Base-by-base conservation (phyloP, 345 rosid genomes). In the Toxicodendron radicans region DNA sequence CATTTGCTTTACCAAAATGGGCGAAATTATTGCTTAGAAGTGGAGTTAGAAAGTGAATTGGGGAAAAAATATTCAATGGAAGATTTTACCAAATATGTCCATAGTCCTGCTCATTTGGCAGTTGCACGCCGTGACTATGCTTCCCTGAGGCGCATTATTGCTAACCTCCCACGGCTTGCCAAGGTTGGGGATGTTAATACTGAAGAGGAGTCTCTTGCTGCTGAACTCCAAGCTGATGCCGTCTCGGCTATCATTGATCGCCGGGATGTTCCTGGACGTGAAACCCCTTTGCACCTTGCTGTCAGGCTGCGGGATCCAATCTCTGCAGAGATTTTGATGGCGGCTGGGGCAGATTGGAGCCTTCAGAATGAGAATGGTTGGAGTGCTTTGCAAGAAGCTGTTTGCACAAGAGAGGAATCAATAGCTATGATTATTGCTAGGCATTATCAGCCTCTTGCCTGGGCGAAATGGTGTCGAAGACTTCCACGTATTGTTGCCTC, bases 391-490 rank as follows among this genome's bases (percentile, higher is more conserved):
- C 98, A 95, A 78, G 99, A 95, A 87, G 98, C 99, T 0, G 97
- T 96, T n/a, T 96, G 99, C 80, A 89, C 94, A 27, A 86, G 97
- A 70, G 99, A 96, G 82, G 99, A 96, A 76, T 81, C 90, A 0
- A 93, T 96, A 10, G 97, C 99, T 41, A 83, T 93, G 95, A 88
- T 90, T 35, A 92, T 96, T 73, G 97, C 97, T 9, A 78, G 94
- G 70, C 97, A 92, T 79, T 96, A 93, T 70, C 98, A 93, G 86
- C 99, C 98, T 23, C 91, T 93, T 69, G 99, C 99, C 56, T 96
- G 99, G 99, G 97, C 90, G 33, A 96, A 93, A 88, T 96, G 99
- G 99, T 89, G 98, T 64, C 86, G 99, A 21, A 90, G 99, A 68
- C 97, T 96, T 75, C 99, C 98, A 10, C 83, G 97, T 21, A 87